Evolutionary conservation across 805 yeast genomes (phyloP), one percentile per base, ranked within the genome.

Genomic region (Metschnikowia cubensis): DNA sequence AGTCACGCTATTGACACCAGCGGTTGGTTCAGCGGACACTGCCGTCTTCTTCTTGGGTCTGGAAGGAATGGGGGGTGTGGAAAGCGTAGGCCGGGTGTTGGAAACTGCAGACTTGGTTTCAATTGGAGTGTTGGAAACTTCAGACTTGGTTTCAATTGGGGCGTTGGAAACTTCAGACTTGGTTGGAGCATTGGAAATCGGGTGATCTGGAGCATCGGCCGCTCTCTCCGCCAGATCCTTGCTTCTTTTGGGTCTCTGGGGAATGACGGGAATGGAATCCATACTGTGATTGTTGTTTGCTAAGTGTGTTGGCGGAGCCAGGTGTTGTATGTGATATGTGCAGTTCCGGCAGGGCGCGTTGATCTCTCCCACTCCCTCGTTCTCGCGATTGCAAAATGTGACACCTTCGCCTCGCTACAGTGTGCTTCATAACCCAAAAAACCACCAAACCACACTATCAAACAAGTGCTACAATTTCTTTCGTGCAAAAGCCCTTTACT

Each of bases 221-320:
- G n/a, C 18, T 10, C 29, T 42, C 7, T 33, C 37, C 20, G 4
- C 31, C 36, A 6, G 18, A 14, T 42, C 34, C 31, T 33, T 42
- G 37, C 14, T 42, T 42, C 25, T 35, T 21, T 34, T 35, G 39
- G 47, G 47, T 22, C 47, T 43, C 25, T 43, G 47, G 20, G 45
- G 45, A n/a, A 42, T 17, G 22, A 20, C 7, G 37, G 45, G 45
- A 20, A 15, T 14, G n/a, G 35, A 21, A 42, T 33, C 45, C 45
- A 42, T 42, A 14, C 18, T 21, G 37, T 20, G 20, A 14, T 7
- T 33, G 37, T n/a, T 20, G 31, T 33, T 33, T 21, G 37, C 37
- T 18, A 21, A 14, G 25, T n/a, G 37, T n/a, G 22, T n/a, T 31
- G 35, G 22, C 8, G 6, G 22, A 41, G 25, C 18, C 20, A 11